Conservation (phyloP, 176 grass and related monocot species). For the Luzula sylvatica region DNA sequence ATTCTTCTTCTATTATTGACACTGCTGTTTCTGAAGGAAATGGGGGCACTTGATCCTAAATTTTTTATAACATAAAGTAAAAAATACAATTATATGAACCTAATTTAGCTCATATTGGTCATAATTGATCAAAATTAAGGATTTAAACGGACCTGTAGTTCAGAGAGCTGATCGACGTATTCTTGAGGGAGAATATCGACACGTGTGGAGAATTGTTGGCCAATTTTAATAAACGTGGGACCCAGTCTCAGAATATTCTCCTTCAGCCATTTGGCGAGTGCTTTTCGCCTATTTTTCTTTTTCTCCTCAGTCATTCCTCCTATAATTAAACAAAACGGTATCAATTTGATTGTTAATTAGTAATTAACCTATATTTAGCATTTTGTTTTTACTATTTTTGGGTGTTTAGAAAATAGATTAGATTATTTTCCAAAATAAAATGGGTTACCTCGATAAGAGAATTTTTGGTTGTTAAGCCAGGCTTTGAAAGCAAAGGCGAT, state of each 20-base stretch:
- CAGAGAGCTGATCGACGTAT: slow-evolving; percentile 91
- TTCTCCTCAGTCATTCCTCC: slow-evolving; percentile 64
- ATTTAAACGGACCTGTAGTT: slow-evolving; percentile 60
- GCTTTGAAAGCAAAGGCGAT: slow-evolving; percentile 72
- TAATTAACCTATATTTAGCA: slow-evolving; percentile 2
- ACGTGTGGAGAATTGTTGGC: slow-evolving; percentile 95
- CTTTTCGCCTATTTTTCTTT: slow-evolving; percentile 53
- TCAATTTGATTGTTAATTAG: no score
- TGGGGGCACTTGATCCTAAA: slow-evolving; percentile 94
- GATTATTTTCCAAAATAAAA: no score
- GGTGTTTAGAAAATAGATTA: no score
- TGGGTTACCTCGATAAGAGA: slow-evolving; percentile 70
- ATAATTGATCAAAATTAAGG: not conserved
- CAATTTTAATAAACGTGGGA: slow-evolving; percentile 98
- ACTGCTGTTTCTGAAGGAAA: slow-evolving; percentile 77
- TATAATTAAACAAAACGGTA: not conserved
- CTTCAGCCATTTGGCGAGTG: slow-evolving; percentile 90
- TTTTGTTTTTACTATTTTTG: no score
- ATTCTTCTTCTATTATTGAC: slow-evolving; percentile 91
- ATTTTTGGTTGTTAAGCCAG: slow-evolving; percentile 92
- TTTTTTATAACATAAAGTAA: not conserved
- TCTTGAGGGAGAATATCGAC: slow-evolving; percentile 98
- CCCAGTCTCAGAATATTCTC: slow-evolving; percentile 95
- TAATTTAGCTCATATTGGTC: no score
- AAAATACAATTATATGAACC: not conserved